Evolutionary conservation across 768 basidiomycete species (phyloP), one percentile per base, ranked within the genome.

Genomic region (Trametes cinnabarina): DNA sequence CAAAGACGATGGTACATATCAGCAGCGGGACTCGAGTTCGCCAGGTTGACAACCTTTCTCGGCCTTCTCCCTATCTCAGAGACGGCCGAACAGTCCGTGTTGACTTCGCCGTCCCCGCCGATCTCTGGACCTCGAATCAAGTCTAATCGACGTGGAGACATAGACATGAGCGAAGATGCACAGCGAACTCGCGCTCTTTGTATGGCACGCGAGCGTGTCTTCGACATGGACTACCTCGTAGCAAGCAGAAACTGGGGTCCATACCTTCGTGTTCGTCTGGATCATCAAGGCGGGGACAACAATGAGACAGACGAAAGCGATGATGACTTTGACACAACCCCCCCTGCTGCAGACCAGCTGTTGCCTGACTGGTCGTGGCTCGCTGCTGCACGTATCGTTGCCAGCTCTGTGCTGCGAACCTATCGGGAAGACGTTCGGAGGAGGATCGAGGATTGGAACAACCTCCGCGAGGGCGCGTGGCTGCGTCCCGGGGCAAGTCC

Each of bases 31-130:
- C 69, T 73, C 11, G 61, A 72, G 3, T 75, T 81, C 51, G 69
- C 74, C 51, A 72, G 73, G 55, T 70, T 83, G 28, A 59, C 78
- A 3, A 75, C 76, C 30, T 66, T 72, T 41, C 75, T 75, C 2
- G 81, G 81, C 5, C 78, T 80, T 47, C 70, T 73, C 23, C 64
- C 66, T 9, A 42, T 66, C 12, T 60, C 47, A 2, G 43, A 26
- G 14, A 4, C 17, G 10, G 30, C 12, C 17, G 30, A 26, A 4
- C 19, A 8, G 39, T 4, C 8, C 49, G 28, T 6, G 22, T 12
- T 26, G 12, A 6, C 10, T 32, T 6, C 28, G 8, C 19, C 25
- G 2, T 30, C 25, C 9, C 17, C 30, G 37, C n/a, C n/a, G 12
- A n/a, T 34, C 9, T 34, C 20, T n/a, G n/a, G n/a, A 20, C 20